Percentiles rank a stretch among this genome's conserved stretches.
These are phyloP conservation scores for Penicillium capsulatum DNA, from an alignment of 2,329 filamentous ascomycete genomes.

Conservation along the genomic window DNA sequence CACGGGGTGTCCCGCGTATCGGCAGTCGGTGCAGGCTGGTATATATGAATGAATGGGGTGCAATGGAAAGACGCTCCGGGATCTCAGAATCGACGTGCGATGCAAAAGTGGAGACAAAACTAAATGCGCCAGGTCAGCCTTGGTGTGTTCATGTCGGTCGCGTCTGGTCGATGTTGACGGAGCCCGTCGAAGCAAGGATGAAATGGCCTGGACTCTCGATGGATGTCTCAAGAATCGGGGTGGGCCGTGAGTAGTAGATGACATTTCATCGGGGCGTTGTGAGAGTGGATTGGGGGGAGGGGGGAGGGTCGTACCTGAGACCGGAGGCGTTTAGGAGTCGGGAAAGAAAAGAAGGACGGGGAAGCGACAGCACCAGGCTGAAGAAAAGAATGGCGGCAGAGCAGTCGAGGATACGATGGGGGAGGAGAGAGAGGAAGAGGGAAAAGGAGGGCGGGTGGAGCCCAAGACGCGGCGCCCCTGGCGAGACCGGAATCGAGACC, in stretches of 20 bases:
- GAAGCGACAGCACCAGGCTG: conserved; percentile 28
- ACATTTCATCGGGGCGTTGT: no score
- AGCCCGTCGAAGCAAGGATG: neutral
- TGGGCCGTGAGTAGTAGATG: no score
- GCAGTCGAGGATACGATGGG: no score
- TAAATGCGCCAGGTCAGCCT: conserved; percentile 9
- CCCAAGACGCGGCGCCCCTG: neutral
- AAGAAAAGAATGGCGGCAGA: conserved; percentile 32
- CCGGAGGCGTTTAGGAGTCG: conserved; percentile 7
- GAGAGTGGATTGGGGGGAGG: no score
- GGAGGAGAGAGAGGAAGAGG: conserved; percentile 10
- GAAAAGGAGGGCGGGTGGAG: conserved; percentile 8
- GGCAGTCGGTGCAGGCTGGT: no score
- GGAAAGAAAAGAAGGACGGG: conserved; percentile 7
- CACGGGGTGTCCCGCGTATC: no score
- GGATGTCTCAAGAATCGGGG: no score
- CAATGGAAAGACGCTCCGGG: no score
- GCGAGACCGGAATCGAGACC: conserved; percentile 18
- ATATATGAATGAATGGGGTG: no score
- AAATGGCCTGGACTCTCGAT: neutral
- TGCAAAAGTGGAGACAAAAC: conserved; percentile 6
- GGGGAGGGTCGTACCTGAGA: conserved; percentile 1
- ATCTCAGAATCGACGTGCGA: no score
- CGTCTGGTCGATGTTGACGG: neutral
- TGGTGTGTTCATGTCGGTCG: conserved; percentile 7